Evolutionary conservation across 495 filamentous ascomycete genomes (phyloP).

Genomic region (Penicillium longicatenatum): DNA sequence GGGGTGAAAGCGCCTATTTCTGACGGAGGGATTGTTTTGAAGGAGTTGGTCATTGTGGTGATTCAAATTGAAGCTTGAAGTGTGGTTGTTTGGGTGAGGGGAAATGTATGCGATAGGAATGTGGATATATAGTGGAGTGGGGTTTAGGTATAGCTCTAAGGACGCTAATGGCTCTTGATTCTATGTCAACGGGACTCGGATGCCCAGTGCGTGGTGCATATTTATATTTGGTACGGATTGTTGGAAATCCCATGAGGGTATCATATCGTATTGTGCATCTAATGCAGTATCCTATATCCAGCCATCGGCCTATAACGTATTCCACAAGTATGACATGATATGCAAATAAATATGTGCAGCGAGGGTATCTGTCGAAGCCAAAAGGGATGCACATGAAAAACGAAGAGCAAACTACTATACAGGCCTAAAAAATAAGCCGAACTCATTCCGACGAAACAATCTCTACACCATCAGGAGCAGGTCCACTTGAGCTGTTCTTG

Average conservation of each 20-base stretch:
- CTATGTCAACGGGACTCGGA: background rate
- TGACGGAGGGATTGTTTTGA: constrained; percentile 14
- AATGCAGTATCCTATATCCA: background rate
- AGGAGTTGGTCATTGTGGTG: constrained; percentile 11
- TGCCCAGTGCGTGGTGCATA: too few relatives aligned
- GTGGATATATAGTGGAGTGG: too few relatives aligned
- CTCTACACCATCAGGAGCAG: constrained; percentile 22
- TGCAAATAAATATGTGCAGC: constrained; percentile 10
- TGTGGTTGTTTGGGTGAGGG: background rate
- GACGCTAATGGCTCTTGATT: too few relatives aligned
- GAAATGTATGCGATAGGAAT: too few relatives aligned
- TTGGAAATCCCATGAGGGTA: background rate
- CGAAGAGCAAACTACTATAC: background rate
- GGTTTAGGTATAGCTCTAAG: too few relatives aligned
- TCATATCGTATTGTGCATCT: background rate
- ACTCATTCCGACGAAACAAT: constrained; percentile 28
- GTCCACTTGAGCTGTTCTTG: constrained; percentile 23
- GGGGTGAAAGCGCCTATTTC: constrained; percentile 33
- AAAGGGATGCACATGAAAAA: constrained; percentile 15
- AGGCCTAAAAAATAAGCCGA: background rate
- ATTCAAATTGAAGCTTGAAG: background rate
- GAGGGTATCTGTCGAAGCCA: constrained; percentile 19
- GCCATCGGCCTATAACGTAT: background rate
- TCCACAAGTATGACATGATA: background rate
- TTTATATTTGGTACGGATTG: too few relatives aligned